phyloP scores from a whole-genome alignment of 257 asterid species.

The Solanum acaule region DNA sequence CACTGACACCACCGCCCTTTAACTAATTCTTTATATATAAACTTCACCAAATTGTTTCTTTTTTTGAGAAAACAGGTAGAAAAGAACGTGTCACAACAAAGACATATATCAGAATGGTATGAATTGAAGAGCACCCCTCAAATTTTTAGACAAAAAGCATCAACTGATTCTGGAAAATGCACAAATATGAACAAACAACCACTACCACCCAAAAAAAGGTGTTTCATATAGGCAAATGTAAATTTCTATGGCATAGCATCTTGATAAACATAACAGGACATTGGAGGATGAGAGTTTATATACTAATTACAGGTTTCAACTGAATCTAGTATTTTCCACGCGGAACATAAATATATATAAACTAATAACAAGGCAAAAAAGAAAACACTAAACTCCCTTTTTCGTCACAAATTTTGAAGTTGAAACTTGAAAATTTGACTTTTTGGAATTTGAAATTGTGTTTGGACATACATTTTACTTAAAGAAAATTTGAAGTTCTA shows the following conservation, averaged over 20 bases:
- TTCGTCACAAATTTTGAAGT: background rate
- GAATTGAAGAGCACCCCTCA: constrained; percentile 34
- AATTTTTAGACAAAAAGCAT: constrained; percentile 14
- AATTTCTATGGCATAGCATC: constrained; percentile 17
- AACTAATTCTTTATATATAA: constrained; percentile 1
- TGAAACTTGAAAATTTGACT: rapidly evolving
- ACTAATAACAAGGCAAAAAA: background rate
- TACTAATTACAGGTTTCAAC: background rate
- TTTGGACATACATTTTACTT: too few species aligned
- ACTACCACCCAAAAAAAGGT: constrained; percentile 23
- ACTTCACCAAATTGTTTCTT: constrained; percentile 2
- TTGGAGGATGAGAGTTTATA: background rate
- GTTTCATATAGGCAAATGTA: constrained; percentile 19
- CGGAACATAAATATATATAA: background rate
- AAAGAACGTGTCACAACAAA: constrained; percentile 38
- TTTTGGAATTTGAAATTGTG: background rate
- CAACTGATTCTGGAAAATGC: constrained; percentile 30
- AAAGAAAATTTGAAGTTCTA: background rate
- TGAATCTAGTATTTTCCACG: background rate
- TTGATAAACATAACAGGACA: constrained; percentile 6
- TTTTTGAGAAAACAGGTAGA: background rate
- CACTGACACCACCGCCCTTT: constrained; percentile 24
- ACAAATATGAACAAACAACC: constrained; percentile 33
- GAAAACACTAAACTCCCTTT: background rate
- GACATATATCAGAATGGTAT: constrained; percentile 23